Conservation (phyloP, 192 early-diverging fungal genomes). For the Coemansia sp. region DNA sequence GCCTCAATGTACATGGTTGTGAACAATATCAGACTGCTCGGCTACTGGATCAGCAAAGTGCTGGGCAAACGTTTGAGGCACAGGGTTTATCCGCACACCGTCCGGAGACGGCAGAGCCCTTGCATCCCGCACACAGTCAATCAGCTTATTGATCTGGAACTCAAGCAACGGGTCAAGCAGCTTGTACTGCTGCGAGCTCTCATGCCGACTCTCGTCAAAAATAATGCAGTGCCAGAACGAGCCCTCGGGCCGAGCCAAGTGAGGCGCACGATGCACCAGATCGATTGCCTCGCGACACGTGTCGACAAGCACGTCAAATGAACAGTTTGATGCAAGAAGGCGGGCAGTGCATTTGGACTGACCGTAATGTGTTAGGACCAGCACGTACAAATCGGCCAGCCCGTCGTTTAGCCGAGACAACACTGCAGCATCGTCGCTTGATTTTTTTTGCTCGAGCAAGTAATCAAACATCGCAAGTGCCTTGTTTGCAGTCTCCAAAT, state of each 20-base stretch:
- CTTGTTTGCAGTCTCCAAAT: constrained; percentile 27
- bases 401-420: constrained; percentile 26
- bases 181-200: constrained; percentile 50
- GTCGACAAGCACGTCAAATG: background rate
- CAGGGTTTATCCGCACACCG: background rate
- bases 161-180: constrained; percentile 52
- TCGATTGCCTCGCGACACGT: background rate
- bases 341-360: constrained; percentile 9
- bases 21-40: too few relatives aligned
- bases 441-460: constrained; percentile 40
- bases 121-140: constrained; percentile 35
- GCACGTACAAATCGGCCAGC: constrained; percentile 35
- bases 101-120: constrained; percentile 8
- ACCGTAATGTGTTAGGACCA: constrained; percentile 33
- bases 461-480: constrained; percentile 20
- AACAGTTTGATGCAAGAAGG: background rate
- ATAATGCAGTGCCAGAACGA: constrained; percentile 40
- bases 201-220: constrained; percentile 43
- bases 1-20: too few relatives aligned
- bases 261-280: background rate
- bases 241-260: constrained; percentile 8
- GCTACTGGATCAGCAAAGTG: too few relatives aligned
- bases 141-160: constrained; percentile 46
- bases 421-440: constrained; percentile 8
- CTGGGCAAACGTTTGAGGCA: too few relatives aligned